Evolutionary conservation across 352 stramenopile species (phyloP), one percentile per base, ranked within the genome.

Genomic region (Pythium grandisporangium): DNA sequence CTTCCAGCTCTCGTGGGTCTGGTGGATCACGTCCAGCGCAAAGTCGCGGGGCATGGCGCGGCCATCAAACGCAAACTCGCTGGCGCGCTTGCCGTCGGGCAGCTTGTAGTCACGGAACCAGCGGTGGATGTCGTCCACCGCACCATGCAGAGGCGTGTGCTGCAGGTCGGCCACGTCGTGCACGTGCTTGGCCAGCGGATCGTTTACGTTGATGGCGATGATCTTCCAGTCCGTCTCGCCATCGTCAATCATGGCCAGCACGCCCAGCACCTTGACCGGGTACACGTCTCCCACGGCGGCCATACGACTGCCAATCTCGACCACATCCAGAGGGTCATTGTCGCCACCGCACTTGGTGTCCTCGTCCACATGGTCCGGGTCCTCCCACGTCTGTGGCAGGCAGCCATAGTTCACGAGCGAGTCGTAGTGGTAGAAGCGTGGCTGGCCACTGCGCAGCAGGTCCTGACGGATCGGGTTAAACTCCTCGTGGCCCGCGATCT

Each of bases 21-120:
- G 72, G 48, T 89, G 61, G 40, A 97, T 96, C 34, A 98, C 76
- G 13, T 96, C 68, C 19, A 96, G 63, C 10, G 91, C 84, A 56
- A 95, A 96, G 19, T 88, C 73, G 14, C 55, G 64, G 7, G 73
- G 42, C 53, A 83, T 87, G 47, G 80, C 94, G 53, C 96, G 78
- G 30, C 98, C 96, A 42, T 97, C 89, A 47, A 98, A 99, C 41
- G 96, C 96, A 66, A 99, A 99, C 37, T 82, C 77, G 70, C 98
- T 99, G 14, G 97, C 73, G 12, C 95, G 95, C 76, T 99, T 99
- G 42, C 97, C 96, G 69, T 99, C 96, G 14, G 97, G 96, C 46
- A 98, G 98, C 75, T 99, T 99, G 80, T 99, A 99, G 91, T 98
- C 97, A 37, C 96, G 76, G 74, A 99, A 98, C 96, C 96, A 99